Base-by-base conservation (phyloP, 352 stramenopile genomes). In the Pythium sp. region DNA sequence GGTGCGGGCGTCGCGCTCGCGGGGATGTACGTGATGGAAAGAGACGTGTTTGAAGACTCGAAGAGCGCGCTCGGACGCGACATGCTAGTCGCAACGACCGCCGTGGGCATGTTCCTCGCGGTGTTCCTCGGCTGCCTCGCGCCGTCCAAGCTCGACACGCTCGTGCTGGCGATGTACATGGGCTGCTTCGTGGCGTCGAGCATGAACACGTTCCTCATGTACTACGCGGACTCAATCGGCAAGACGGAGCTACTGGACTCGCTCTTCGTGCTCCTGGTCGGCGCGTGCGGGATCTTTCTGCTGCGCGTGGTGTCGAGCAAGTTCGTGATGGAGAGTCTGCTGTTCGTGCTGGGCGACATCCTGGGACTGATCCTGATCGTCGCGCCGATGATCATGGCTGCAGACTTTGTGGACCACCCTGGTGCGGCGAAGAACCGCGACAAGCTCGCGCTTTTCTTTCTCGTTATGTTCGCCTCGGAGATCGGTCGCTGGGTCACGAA, bases 281-380 rank as follows among this genome's bases (percentile, higher is more conserved):
- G 73, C 32, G 69, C 71, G 38, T 79, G 76, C 55, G 55, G 71
- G 14, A 71, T 80, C 51, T 73, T 87, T 36, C 69, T 85, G 30
- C 77, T 79, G 53, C 79, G 79, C 36, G 72, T 85, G 26, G 71
- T 84, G n/a, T 76, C 79, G 9, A 87, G 79, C 75, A 79, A 80
- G 51, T 65, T 72, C 22, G 79, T 87, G 24, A 76, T 87, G 71
- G 71, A 74, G 63, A 84, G 69, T 54, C 64, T 87, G 61, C 53
- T 87, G 43, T 58, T 79, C 28, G 71, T 87, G 30, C 18, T 81
- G 43, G 74, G 67, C 56, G 79, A 87, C 65, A 68, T 74, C 18
- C 69, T 84, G 5, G 79, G 77, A 0, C 70, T 87, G 53, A n/a
- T 67, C 18, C 5, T 56, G 46, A 43, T 78, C 63, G 57, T 70